These are phyloP conservation scores for Iris pallida DNA, from an alignment of 116 monocot species.

Conservation along the genomic window DNA sequence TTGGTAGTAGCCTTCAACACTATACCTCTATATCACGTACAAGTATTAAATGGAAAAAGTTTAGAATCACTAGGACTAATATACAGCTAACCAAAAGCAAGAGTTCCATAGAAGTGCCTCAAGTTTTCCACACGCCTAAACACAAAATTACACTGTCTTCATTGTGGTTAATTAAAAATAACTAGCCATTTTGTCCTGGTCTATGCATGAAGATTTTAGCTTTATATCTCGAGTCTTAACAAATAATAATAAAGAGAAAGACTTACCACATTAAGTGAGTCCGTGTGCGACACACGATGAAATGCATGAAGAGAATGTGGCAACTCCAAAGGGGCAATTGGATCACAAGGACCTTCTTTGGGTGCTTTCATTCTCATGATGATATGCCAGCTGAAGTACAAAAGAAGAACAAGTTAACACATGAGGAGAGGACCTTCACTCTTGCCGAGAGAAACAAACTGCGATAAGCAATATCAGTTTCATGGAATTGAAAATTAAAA, in stretches of 20 bases:
- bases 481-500: no score
- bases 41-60: not conserved
- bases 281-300: slow-evolving; percentile 55
- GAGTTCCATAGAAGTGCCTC: not conserved
- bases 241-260: not conserved
- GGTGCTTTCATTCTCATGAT: slow-evolving; percentile 80
- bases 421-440: not conserved
- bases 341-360: slow-evolving; percentile 60
- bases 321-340: slow-evolving; percentile 68
- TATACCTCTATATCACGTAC: not conserved
- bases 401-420: slow-evolving; percentile 6
- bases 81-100: not conserved
- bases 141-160: no score
- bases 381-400: slow-evolving; percentile 84
- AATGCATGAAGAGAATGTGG: slow-evolving; percentile 86
- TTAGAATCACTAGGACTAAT: not conserved
- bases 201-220: no score
- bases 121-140: no score
- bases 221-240: no score
- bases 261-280: slow-evolving; percentile 68
- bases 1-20: not conserved
- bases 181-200: no score
- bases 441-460: not conserved
- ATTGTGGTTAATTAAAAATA: no score
- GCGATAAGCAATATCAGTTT: not conserved